Base-by-base conservation (phyloP, 2,329 filamentous ascomycete genomes). In the Diplodia mutila region DNA sequence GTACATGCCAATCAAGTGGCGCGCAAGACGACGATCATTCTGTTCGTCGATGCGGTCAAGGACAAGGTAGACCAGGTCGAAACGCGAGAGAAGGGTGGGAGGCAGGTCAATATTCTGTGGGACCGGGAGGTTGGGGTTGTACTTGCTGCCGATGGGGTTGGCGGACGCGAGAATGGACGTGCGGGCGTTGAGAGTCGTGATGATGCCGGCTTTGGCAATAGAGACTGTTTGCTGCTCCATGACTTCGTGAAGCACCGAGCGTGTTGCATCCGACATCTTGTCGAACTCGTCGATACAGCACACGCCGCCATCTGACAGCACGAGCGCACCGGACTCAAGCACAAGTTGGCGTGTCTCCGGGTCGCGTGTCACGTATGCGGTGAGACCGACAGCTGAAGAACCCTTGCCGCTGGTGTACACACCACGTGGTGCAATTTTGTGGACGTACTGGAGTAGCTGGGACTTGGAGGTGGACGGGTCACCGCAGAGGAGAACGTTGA, bases 61-160 rank as follows among this genome's bases (percentile, higher is more conserved):
- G 52, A 99, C 95, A 1, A 99, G 88, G 76, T 99, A 99, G 61
- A 99, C 94, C 7, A 99, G 84, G 78, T 99, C 95, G 77, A 99
- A 99, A 84, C 95, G 91, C 5, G 94, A 97, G 64, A 99, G 87
- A 7, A 99, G 85, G 0, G 95, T 99, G 0, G 95, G 95, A 0
- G 95, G 95, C 9, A 99, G 87, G 75, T 99, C 95, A 73, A 99
- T 99, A 79, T 99, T 99, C 75, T 98, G 94, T 3, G 95, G 95
- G 16, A 99, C 95, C 0, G 95, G 94, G 27, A 99, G 83, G 75
- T 97, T 94, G 2, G 93, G 91, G 79, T 99, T 98, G 83, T 99
- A 99, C 77, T 96, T 94, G 81, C 93, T 97, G 74, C 95, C 95
- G 72, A 99, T 98, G 1, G 95, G 95, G 77, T 99, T 99, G 79